Conservation (phyloP, 2,329 filamentous ascomycete species). For the Pyrenochaeta sp. region DNA sequence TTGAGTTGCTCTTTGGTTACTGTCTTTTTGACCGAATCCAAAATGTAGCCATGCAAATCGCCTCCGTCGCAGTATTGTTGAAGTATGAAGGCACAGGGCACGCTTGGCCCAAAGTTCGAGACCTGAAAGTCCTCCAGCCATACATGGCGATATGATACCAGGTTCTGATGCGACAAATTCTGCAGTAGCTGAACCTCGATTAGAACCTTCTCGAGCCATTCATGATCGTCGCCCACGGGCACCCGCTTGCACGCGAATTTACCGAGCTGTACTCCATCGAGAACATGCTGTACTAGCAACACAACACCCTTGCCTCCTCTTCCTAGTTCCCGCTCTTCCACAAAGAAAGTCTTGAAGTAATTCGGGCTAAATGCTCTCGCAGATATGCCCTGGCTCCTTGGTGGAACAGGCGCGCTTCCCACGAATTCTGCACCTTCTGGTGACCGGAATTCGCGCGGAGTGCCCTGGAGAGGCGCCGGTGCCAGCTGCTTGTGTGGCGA, state of each 20-base stretch:
- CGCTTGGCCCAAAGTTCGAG: slow-evolving; percentile 83
- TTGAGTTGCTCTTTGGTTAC: slow-evolving; percentile 85
- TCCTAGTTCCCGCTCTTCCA: slow-evolving; percentile 85
- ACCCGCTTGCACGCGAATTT: slow-evolving; percentile 97
- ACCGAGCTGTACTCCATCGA: slow-evolving; percentile 87
- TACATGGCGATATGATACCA: slow-evolving; percentile 95
- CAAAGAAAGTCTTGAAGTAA: slow-evolving; percentile 93
- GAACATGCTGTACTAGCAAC: slow-evolving; percentile 87
- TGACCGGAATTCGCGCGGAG: slow-evolving; percentile 44
- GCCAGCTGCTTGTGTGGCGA: slow-evolving; percentile 58
- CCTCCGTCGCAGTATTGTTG: slow-evolving; percentile 97
- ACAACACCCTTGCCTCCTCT: slow-evolving; percentile 95
- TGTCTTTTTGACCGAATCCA: slow-evolving; percentile 69
- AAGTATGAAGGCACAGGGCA: slow-evolving; percentile 94
- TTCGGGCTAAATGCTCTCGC: slow-evolving; percentile 87
- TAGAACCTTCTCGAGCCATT: slow-evolving; percentile 93
- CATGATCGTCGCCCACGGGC: slow-evolving; percentile 89
- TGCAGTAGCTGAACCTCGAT: slow-evolving; percentile 93
- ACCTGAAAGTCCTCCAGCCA: slow-evolving; percentile 92
- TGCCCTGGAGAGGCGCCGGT: slow-evolving; percentile 36
- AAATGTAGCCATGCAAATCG: slow-evolving; percentile 85
- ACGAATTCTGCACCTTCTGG: slow-evolving; percentile 60
- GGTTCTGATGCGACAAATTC: slow-evolving; percentile 88
- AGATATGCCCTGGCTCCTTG: slow-evolving; percentile 72
- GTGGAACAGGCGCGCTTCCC: slow-evolving; percentile 52